Base-by-base conservation (phyloP, 73 alveolate genomes). In the Stentor roeselii region DNA sequence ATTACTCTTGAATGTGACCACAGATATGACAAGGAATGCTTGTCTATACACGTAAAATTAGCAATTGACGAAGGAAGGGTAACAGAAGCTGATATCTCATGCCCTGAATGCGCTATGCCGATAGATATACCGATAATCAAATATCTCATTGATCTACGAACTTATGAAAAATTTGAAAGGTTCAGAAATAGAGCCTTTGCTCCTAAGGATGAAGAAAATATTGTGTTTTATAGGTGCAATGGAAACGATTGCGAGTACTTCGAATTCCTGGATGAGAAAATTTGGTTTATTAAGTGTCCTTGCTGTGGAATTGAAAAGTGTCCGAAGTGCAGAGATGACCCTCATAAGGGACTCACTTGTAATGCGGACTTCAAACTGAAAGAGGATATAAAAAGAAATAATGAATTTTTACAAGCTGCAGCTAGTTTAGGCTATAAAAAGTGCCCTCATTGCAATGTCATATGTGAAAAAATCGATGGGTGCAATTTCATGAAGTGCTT, bases 401-500 rank as follows among this genome's bases (percentile, higher is more conserved):
- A 1, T 14, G 11, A 11, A 21, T 21, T 67, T 36, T n/a, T 21
- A 67, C 42, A 67, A n/a, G 15, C 34, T 32, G 80, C 80, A 1
- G 14, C 27, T 15, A 34, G 37, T 30, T 11, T 27, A 21, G 80
- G 80, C 1, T 32, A 11, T 1, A 67, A 21, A 32, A n/a, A 67
- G 80, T 67, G 80, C 2, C 80, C 80, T 21, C 41, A 67, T 2
- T 67, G 80, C 37, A 32, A 32, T 1, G 41, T 21, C n/a, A 67
- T 67, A 40, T 0, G 41, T 21, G 80, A 67, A 67, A 67, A 34
- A 34, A 67, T 67, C 37, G 0, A 34, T 11, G 80, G 80, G 80
- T 67, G 80, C 37, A 67, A 67, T 67, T 67, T 67, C 34, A 67
- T 67, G 80, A 67, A 21, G 11, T 67, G 80, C 80, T 2, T 21